These are phyloP conservation scores for Maudiozyma saulgeensis DNA, from an alignment of 805 yeast genomes.

Conservation along the genomic window DNA sequence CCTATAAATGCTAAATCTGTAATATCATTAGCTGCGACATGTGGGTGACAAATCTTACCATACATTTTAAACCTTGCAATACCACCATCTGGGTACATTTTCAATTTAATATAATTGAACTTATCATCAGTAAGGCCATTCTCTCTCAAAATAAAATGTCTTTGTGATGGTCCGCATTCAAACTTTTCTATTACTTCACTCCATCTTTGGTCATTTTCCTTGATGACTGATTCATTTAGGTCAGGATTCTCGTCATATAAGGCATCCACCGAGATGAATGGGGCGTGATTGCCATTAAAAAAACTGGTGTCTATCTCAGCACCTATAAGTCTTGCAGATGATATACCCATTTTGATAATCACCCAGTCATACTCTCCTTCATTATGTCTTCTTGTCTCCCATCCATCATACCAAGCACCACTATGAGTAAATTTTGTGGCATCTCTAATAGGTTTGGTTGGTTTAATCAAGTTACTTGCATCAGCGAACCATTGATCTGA, in stretches of 20 bases:
- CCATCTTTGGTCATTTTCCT: slow-evolving; percentile 45
- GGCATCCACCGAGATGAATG: slow-evolving; percentile 78
- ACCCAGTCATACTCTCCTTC: slow-evolving; percentile 82
- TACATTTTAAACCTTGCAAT: slow-evolving; percentile 88
- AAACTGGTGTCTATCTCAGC: slow-evolving; percentile 89
- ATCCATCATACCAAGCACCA: slow-evolving; percentile 98
- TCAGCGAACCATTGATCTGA: slow-evolving; percentile 96
- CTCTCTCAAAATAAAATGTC: slow-evolving; percentile 67
- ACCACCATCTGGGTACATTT: slow-evolving; percentile 98
- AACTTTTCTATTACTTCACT: slow-evolving; percentile 53
- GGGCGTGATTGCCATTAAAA: slow-evolving; percentile 94
- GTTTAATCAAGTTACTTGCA: slow-evolving; percentile 77
- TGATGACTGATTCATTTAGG: slow-evolving; percentile 13
- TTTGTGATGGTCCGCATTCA: slow-evolving; percentile 85
- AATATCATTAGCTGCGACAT: slow-evolving; percentile 15
- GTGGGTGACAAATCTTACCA: slow-evolving; percentile 65
- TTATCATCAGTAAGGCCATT: slow-evolving; percentile 43
- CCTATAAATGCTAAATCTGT: slow-evolving; percentile 69
- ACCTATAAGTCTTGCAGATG: slow-evolving; percentile 63
- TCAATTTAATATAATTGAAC: slow-evolving; percentile 73
- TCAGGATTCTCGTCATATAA: slow-evolving; percentile 32
- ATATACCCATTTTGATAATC: slow-evolving; percentile 71
- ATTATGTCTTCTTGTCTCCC: slow-evolving; percentile 97
- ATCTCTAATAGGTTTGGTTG: slow-evolving; percentile 72
- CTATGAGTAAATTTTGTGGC: slow-evolving; percentile 68